Percentiles rank a stretch among this genome's conserved stretches.
phyloP scores from a whole-genome alignment of 2,329 filamentous ascomycete genomes.

The Neofusicoccum parvum region DNA sequence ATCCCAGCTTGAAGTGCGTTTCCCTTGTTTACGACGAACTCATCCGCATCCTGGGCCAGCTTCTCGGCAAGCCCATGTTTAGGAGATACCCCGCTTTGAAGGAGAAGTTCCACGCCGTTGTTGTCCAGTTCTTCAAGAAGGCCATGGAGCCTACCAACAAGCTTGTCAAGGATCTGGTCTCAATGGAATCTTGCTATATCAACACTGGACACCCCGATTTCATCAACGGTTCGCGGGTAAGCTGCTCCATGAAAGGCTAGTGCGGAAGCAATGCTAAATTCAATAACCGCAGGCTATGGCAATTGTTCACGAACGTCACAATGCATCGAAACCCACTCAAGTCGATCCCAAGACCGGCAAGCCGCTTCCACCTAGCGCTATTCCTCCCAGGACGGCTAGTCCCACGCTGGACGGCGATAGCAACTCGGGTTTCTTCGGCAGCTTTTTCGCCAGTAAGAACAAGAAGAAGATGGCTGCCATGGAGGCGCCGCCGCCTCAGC shows the following conservation, averaged over 20 bases:
- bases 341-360: slow-evolving; percentile 99
- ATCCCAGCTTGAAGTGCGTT: slow-evolving; percentile 96
- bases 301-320: slow-evolving; percentile 92
- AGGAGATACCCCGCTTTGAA: slow-evolving; percentile 91
- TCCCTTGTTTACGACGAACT: slow-evolving; percentile 96
- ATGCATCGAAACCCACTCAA: slow-evolving; percentile 79
- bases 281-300: slow-evolving; percentile 73
- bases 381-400: slow-evolving; percentile 73
- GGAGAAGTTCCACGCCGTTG: slow-evolving; percentile 93
- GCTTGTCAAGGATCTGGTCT: slow-evolving; percentile 86
- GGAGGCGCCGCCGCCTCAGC: slow-evolving; percentile 88
- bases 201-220: slow-evolving; percentile 99
- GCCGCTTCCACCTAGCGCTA: slow-evolving; percentile 68
- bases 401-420: slow-evolving; percentile 66
- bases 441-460: slow-evolving; percentile 98
- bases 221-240: slow-evolving; percentile 85
- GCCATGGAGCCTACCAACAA: slow-evolving; percentile 98
- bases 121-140: slow-evolving; percentile 96
- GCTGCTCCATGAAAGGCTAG: slow-evolving; percentile 25
- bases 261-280: neutral
- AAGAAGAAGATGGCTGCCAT: slow-evolving; percentile 99
- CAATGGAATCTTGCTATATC: slow-evolving; percentile 96
- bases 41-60: slow-evolving; percentile 88
- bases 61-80: slow-evolving; percentile 87
- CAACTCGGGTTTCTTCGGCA: slow-evolving; percentile 89